A percentile compares a stretch with the other conserved stretches of the same genome.
Evolutionary conservation across 2,329 filamentous ascomycete species (phyloP).

Genomic region (Alternaria conjuncta): DNA sequence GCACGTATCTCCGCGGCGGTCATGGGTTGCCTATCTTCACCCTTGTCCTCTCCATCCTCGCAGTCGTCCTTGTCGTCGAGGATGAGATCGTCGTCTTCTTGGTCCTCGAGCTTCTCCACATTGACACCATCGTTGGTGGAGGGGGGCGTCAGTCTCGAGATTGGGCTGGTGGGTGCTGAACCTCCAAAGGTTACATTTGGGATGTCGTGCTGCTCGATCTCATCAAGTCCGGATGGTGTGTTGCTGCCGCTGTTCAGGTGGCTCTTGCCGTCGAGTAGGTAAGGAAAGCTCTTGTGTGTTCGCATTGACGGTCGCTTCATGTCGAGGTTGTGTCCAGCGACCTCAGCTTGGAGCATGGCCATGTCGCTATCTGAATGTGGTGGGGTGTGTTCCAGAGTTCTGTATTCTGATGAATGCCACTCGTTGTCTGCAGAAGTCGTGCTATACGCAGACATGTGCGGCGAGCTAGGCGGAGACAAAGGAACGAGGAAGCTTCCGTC

Average conservation of each 20-base stretch:
- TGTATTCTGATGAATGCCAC: constrained; percentile 51
- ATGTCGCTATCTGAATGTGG: constrained; percentile 47
- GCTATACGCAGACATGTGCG: constrained; percentile 58
- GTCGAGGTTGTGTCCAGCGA: constrained; percentile 45
- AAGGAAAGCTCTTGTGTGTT: constrained; percentile 54
- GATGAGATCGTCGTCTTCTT: constrained; percentile 45
- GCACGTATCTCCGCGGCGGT: constrained; percentile 57
- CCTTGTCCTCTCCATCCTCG: constrained; percentile 35
- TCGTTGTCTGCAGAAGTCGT: constrained; percentile 52
- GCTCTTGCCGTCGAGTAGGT: constrained; percentile 47
- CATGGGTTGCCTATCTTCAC: constrained; percentile 48
- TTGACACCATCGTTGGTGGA: constrained; percentile 48
- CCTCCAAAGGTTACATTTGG: constrained; percentile 49
- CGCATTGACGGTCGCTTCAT: constrained; percentile 50
- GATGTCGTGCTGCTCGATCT: constrained; percentile 44
- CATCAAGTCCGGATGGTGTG: constrained; percentile 44
- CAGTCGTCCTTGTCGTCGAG: constrained; percentile 50
- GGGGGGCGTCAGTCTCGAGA: constrained; percentile 54
- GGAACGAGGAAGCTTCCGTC: constrained; percentile 55
- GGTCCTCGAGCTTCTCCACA: constrained; percentile 49
- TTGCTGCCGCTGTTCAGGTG: constrained; percentile 32
- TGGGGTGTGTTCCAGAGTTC: constrained; percentile 43
- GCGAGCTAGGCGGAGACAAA: constrained; percentile 58
- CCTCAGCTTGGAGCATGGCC: constrained; percentile 47
- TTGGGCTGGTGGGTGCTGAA: constrained; percentile 55